phyloP scores from a whole-genome alignment of 768 basidiomycete genomes.

The Hortiboletus flavorubellus region DNA sequence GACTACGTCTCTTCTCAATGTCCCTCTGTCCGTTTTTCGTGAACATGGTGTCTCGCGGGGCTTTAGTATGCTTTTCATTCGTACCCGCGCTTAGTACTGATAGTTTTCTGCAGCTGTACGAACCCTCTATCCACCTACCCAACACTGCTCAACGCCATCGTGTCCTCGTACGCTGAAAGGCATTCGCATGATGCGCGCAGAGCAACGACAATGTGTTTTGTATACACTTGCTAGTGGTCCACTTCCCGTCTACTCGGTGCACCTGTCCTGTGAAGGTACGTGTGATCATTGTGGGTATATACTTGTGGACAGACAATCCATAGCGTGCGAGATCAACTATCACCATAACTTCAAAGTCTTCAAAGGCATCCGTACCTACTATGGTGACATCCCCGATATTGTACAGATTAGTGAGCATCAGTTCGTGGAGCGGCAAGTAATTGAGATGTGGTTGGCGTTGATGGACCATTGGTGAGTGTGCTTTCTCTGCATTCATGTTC shows the following conservation, averaged over 20 bases:
- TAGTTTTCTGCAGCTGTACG: background rate
- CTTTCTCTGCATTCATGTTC: no score
- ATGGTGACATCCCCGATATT: background rate
- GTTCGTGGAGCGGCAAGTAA: background rate
- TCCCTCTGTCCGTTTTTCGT: background rate
- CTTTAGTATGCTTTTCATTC: background rate
- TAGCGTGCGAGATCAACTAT: background rate
- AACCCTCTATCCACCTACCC: background rate
- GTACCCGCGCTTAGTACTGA: background rate
- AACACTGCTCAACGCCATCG: background rate
- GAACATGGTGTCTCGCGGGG: background rate
- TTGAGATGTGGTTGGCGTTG: background rate
- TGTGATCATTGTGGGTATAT: background rate
- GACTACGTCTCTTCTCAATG: background rate
- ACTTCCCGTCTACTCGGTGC: background rate
- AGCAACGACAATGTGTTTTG: background rate
- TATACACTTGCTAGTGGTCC: background rate
- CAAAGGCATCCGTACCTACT: background rate
- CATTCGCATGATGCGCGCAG: slow-evolving; percentile 1
- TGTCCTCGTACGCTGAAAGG: background rate
- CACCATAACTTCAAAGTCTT: slow-evolving; percentile 4
- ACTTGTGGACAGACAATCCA: no score
- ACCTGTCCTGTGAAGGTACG: slow-evolving; percentile 1
- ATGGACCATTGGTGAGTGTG: background rate
- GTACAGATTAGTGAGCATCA: background rate